Evolutionary conservation across 306 rosid genomes (phyloP), one percentile per base, ranked within the genome.

Genomic region (Crataegus laevigata): DNA sequence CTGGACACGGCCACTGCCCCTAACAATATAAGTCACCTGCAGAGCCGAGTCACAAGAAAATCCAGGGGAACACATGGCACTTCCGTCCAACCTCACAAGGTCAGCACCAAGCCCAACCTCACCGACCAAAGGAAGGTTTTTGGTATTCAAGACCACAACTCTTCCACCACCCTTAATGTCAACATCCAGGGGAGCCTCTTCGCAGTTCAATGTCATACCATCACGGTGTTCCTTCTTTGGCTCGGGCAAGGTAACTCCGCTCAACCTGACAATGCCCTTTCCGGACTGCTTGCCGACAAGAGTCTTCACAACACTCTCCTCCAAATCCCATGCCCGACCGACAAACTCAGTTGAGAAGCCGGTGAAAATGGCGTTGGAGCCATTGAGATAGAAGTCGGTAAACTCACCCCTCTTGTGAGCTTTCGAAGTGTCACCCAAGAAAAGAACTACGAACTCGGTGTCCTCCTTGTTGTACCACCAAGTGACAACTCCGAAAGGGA

Each of bases 401-500:
- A 92, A 92, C 78, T 90, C 91, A 13, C 97, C 97, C 61, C 87
- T 38, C 79, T 84, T 92, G 88, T 88, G 97, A n/a, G 89, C 93
- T 66, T 86, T 90, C 28, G 89, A 83, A 12, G 97, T 92, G 66
- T 90, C 96, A 3, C 96, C 97, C 40, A 88, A 64, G 81, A 92
- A 90, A 60, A 92, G 89, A 62, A 92, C 85, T 8, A 85, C 92
- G 55, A 92, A 57, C 78, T 92, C 92, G 1, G 89, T 71, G 30
- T 90, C 93, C 43, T 87, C 92, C 81, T 84, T 88, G 82, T 90
- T 92, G 75, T 69, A 80, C 93, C 96, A 92, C 97, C 97, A 92
- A 1, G 93, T 90, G 12, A 92, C 93, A 74, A 87, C 91, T 32
- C 96, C 96, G 52, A 92, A 88, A 19, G 97, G 96, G 14, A 92